phyloP scores from a whole-genome alignment of 805 yeast genomes.

The Spathaspora passalidarum region DNA sequence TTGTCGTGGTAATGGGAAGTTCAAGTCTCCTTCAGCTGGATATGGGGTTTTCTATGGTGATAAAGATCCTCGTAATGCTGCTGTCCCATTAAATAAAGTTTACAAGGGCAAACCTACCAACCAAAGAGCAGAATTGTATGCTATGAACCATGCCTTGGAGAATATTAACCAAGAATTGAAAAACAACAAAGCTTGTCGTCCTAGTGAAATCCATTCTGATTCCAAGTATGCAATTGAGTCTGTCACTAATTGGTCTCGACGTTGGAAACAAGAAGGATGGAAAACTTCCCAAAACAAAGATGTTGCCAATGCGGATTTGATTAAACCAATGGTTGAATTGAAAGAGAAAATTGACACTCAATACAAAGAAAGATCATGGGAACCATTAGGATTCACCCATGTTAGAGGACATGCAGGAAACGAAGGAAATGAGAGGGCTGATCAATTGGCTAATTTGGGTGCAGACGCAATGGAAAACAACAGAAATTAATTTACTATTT shows the following conservation, averaged over 20 bases:
- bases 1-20: constrained; percentile 54
- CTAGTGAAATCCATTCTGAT: constrained; percentile 59
- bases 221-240: constrained; percentile 63
- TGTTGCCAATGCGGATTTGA: constrained; percentile 54
- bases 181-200: constrained; percentile 13
- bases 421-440: constrained; percentile 76
- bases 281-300: constrained; percentile 36
- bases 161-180: constrained; percentile 32
- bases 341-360: constrained; percentile 32
- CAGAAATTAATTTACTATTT: background rate
- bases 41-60: constrained; percentile 73
- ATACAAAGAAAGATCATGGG: constrained; percentile 32
- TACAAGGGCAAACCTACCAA: constrained; percentile 54
- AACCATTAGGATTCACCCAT: constrained; percentile 48
- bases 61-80: constrained; percentile 50
- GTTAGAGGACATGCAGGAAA: constrained; percentile 72
- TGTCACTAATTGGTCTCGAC: constrained; percentile 52
- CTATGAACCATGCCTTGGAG: constrained; percentile 55
- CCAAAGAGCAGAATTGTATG: constrained; percentile 76
- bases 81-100: constrained; percentile 44
- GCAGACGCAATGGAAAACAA: constrained; percentile 32
- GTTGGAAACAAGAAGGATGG: constrained; percentile 62
- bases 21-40: constrained; percentile 46
- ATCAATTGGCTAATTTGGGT: constrained; percentile 66
- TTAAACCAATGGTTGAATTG: constrained; percentile 28